Evolutionary conservation across 352 stramenopile genomes (phyloP).

Genomic region (Globisporangium carolinianum): DNA sequence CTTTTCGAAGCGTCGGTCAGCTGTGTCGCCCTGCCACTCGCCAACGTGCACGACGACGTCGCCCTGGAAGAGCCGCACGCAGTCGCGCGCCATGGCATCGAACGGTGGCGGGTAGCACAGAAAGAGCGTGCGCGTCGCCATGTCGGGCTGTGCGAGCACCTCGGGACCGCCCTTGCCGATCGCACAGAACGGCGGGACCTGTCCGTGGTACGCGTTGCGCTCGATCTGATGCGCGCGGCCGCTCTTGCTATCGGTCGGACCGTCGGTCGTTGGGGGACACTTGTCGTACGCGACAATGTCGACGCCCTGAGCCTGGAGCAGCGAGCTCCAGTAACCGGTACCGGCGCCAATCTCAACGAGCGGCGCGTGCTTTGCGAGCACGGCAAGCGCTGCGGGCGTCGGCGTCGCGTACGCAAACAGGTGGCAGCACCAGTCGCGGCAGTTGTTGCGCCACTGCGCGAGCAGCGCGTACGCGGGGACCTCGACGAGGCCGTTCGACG

Average conservation of each 20-base stretch:
- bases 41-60: constrained; percentile 60
- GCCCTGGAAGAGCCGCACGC: constrained; percentile 56
- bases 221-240: constrained; percentile 12
- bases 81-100: constrained; percentile 53
- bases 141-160: constrained; percentile 32
- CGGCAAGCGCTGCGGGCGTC: constrained; percentile 37
- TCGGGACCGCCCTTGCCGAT: constrained; percentile 52
- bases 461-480: constrained; percentile 64
- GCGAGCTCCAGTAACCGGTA: constrained; percentile 84
- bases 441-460: constrained; percentile 71
- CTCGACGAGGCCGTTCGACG: constrained; percentile 23
- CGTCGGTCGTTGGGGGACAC: constrained; percentile 27
- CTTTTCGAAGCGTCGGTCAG: constrained; percentile 56
- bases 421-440: constrained; percentile 67
- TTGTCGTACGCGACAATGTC: constrained; percentile 75
- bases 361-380: constrained; percentile 42
- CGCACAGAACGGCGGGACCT: constrained; percentile 57
- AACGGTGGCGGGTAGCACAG: constrained; percentile 66
- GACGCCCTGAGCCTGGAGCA: constrained; percentile 55
- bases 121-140: constrained; percentile 41
- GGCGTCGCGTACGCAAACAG: constrained; percentile 72
- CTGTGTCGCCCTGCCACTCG: constrained; percentile 78
- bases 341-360: constrained; percentile 88
- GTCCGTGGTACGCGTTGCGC: constrained; percentile 53
- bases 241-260: neutral